Evolutionary conservation across 2,329 filamentous ascomycete species (phyloP), one percentile per base, ranked within the genome.

Genomic region (Allantophomopsis lycopodina): DNA sequence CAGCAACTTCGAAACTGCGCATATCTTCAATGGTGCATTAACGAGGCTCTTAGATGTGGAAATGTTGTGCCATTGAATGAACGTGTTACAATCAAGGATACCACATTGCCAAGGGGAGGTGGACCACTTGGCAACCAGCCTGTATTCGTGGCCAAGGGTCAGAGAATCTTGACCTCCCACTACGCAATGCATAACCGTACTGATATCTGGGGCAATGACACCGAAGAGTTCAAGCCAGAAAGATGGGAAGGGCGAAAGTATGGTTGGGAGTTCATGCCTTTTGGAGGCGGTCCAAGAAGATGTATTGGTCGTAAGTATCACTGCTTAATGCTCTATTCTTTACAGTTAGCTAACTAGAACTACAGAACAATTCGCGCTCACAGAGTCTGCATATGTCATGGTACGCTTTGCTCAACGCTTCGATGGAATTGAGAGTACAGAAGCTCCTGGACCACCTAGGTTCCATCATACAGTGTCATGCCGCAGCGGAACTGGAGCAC

Each of bases 151-250:
- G 42, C 32, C 17, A 51, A 48, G 37, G 56, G 55, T 1, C 45
- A 51, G 21, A 32, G 40, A 4, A 43, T 60, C 0, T 42, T 42
- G 0, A 59, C 48, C 39, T 44, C 37, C 7, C 38, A 48, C 2
- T 57, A 57, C 45, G 45, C 48, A 2, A 47, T 60, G 38, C 56
- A 60, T 36, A 42, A 56, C 6, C 42, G 56, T 13, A 49, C 50
- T 6, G 70, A 73, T 43, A 80, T 87, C 10, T 95, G 88, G 88
- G 88, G 88, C 0, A 57, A 67, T 0, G 81, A 89, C 49, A 85
- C 85, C 0, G 60, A 62, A 21, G 64, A 73, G 35, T 95, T 95
- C 66, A 73, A 83, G 40, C 87, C 87, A 0, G 84, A 87, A 32
- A 68, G 84, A 12, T 89, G 83, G 83, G 36, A 31, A 16, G 14